These are phyloP conservation scores for Yamadazyma atmosphaerica DNA, from an alignment of 1,139 yeast species.

Conservation along the genomic window DNA sequence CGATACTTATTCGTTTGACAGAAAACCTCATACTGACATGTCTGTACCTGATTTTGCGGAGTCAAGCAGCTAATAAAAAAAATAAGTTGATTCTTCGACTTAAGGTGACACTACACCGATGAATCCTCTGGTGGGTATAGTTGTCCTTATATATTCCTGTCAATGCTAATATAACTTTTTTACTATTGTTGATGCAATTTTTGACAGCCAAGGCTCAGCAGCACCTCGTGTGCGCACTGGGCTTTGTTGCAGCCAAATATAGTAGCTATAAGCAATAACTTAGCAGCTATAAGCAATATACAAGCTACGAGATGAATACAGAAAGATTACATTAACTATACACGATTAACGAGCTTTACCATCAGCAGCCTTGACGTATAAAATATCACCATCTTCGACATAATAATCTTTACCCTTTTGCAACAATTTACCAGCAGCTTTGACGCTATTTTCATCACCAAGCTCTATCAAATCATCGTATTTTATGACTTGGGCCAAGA, in stretches of 20 bases:
- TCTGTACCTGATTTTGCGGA: no score
- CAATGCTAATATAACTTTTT: background rate
- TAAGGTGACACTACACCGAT: no score
- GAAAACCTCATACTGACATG: background rate
- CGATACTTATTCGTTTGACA: slow-evolving; percentile 9
- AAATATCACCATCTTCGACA: slow-evolving; percentile 79
- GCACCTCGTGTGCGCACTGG: slow-evolving; percentile 1
- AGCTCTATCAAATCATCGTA: slow-evolving; percentile 61
- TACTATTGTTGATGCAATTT: background rate
- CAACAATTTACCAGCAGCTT: slow-evolving; percentile 89
- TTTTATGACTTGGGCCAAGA: slow-evolving; percentile 49
- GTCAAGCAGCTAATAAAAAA: no score
- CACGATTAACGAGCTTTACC: slow-evolving; percentile 65
- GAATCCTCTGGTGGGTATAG: no score
- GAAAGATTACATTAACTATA: slow-evolving; percentile 10
- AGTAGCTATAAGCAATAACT: background rate
- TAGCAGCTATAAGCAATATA: background rate
- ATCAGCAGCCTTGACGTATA: slow-evolving; percentile 94
- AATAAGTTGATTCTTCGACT: no score
- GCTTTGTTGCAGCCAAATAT: background rate
- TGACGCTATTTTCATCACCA: slow-evolving; percentile 82
- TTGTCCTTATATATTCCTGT: slow-evolving; percentile 1
- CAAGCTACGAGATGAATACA: background rate
- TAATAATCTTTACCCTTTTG: slow-evolving; percentile 97
- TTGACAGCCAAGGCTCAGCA: slow-evolving; percentile 3